Evolutionary conservation across 2,329 filamentous ascomycete species (phyloP), one percentile per base, ranked within the genome.

Genomic region (Rutstroemia sp.): DNA sequence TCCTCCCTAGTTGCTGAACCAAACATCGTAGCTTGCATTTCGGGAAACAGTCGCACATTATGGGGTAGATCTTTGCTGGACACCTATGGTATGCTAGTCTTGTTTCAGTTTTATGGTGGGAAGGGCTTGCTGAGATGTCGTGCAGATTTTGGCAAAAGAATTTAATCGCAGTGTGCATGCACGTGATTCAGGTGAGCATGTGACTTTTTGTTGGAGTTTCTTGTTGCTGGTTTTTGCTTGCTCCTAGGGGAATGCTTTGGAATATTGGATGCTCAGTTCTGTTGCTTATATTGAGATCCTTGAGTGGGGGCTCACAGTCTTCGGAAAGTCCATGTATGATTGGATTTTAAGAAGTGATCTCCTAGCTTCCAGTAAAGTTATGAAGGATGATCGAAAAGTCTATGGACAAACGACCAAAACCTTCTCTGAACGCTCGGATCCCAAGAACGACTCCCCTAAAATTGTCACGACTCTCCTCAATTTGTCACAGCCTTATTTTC

Each of bases 51-150:
- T 84, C 3, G 77, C 82, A 59, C 74, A 79, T 48, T 88, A 86
- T 68, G 81, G 79, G 48, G 79, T 80, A 16, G 84, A 88, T 67
- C 68, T 88, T 6, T 83, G 80, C 61, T 88, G 85, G 80, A 87
- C 84, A 2, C 86, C 86, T 45, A 88, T 88, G 86, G 75, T 76
- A 57, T 30, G 25, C 51, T 40, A 23, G 4, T 8, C 3, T 4
- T 21, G 3, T 16, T 6, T 9, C 10, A 21, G 14, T 4, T 4
- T 1, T 19, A 16, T 7, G 1, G n/a, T 6, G 25, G 2, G 9
- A 27, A n/a, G 14, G 2, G 14, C 8, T 17, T 8, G 45, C 34
- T 44, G 39, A 50, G 27, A 48, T 21, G 30, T 45, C 16, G n/a
- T 50, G 8, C 25, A 72, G 70, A 81, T 86, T 54, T 73, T 86